Percentiles rank a stretch among this genome's conserved stretches.
These are phyloP conservation scores for Fusarium veterinarium DNA, from an alignment of 2,329 filamentous ascomycete genomes.

Conservation along the genomic window DNA sequence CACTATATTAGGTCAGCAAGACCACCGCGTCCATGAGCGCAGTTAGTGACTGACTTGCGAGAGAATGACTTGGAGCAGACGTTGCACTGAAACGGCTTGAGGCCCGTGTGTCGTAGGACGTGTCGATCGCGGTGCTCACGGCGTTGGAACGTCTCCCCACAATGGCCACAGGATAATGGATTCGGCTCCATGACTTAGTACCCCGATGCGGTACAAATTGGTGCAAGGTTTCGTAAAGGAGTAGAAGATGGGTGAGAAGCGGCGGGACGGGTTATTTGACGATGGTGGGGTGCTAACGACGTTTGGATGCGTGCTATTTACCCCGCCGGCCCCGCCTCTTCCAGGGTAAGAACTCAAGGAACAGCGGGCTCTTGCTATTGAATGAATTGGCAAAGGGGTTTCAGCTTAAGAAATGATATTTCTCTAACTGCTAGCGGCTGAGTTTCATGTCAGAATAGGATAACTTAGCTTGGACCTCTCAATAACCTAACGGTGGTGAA, in stretches of 20 bases:
- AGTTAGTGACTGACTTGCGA: not conserved
- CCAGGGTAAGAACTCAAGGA: not conserved
- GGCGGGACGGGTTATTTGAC: not conserved
- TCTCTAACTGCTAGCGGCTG: rapidly evolving
- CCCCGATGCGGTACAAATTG: not conserved
- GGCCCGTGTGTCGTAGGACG: not conserved
- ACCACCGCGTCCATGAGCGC: not conserved
- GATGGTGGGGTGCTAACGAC: not conserved
- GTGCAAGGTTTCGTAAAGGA: too few species aligned
- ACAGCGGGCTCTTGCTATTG: too few species aligned
- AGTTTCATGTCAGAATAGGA: rapidly evolving
- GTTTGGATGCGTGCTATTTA: not conserved
- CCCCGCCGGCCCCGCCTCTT: not conserved
- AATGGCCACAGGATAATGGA: not conserved
- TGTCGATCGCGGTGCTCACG: constrained; percentile 6
- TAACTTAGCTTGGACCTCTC: rapidly evolving
- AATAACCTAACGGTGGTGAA: rapidly evolving
- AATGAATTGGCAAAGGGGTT: rapidly evolving
- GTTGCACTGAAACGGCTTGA: not conserved
- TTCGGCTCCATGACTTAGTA: not conserved
- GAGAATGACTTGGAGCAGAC: not conserved
- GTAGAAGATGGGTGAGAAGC: not conserved
- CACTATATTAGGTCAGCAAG: rapidly evolving
- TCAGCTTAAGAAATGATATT: rapidly evolving
- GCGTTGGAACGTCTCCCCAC: not conserved